Conservation (phyloP, 108 stramenopile species). For the Cyclotella choctawhatcheeana region DNA sequence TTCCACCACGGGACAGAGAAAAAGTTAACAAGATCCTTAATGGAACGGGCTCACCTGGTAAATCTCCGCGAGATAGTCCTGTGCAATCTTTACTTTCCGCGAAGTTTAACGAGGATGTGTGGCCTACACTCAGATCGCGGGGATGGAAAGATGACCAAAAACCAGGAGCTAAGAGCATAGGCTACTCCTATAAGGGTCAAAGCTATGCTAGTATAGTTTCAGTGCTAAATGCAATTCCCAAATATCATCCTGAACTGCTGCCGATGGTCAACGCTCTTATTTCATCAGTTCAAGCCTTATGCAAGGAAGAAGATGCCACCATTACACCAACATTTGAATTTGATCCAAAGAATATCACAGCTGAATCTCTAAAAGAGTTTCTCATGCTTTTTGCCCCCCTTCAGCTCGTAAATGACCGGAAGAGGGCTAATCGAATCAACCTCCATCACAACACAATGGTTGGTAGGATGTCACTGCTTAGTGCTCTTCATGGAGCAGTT, state of each 20-base stretch:
- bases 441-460: slow-evolving; percentile 53
- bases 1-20: slow-evolving; percentile 38
- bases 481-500: slow-evolving; percentile 32
- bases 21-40: slow-evolving; percentile 22
- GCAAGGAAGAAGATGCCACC: slow-evolving; percentile 28
- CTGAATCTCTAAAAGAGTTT: slow-evolving; percentile 54
- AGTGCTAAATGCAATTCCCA: slow-evolving; percentile 62
- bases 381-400: slow-evolving; percentile 68
- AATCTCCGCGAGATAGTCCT: slow-evolving; percentile 13
- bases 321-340: slow-evolving; percentile 10
- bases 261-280: slow-evolving; percentile 59
- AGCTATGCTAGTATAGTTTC: slow-evolving; percentile 56
- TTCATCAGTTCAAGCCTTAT: slow-evolving; percentile 33
- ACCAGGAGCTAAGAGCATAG: slow-evolving; percentile 18
- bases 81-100: slow-evolving; percentile 18
- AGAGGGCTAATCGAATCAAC: slow-evolving; percentile 39
- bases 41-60: slow-evolving; percentile 21
- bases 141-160: slow-evolving; percentile 72
- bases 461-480: slow-evolving; percentile 29
- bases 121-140: slow-evolving; percentile 68
- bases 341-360: slow-evolving; percentile 35
- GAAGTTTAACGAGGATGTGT: slow-evolving; percentile 55
- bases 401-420: slow-evolving; percentile 71
- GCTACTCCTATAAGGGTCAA: slow-evolving; percentile 33
- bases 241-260: slow-evolving; percentile 72